phyloP scores from a whole-genome alignment of 768 basidiomycete genomes.

The Phaffia australis region DNA sequence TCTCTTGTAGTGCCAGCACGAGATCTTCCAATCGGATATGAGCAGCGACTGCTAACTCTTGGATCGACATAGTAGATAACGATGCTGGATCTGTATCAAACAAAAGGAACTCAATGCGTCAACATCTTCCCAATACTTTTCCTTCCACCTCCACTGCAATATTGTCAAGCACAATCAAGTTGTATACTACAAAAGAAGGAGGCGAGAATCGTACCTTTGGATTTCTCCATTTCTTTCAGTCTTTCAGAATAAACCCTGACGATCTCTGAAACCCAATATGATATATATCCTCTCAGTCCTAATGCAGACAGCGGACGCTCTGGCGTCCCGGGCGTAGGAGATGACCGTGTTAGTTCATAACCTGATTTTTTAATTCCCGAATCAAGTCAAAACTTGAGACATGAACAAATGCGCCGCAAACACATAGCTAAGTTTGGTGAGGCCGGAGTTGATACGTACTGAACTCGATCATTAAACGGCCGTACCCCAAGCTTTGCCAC shows the following conservation, averaged over 20 bases:
- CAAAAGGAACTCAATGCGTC: not conserved
- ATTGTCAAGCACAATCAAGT: slow-evolving; percentile 3
- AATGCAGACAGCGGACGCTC: slow-evolving; percentile 91
- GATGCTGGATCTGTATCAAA: slow-evolving; percentile 4
- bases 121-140: not conserved
- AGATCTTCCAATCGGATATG: slow-evolving; percentile 75
- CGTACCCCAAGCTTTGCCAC: slow-evolving; percentile 77
- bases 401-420: slow-evolving; percentile 1
- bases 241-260: slow-evolving; percentile 27
- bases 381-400: not conserved
- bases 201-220: slow-evolving; percentile 4
- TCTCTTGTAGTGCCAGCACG: slow-evolving; percentile 74
- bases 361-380: slow-evolving; percentile 44
- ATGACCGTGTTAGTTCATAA: slow-evolving; percentile 64
- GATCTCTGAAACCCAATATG: slow-evolving; percentile 35
- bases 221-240: slow-evolving; percentile 24
- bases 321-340: slow-evolving; percentile 56
- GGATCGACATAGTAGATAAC: slow-evolving; percentile 44
- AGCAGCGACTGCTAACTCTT: slow-evolving; percentile 64
- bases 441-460: slow-evolving; percentile 50
- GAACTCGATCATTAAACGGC: slow-evolving; percentile 95
- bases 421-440: not conserved
- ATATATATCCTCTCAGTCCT: slow-evolving; percentile 71
- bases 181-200: slow-evolving; percentile 13
- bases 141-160: slow-evolving; percentile 16